Base-by-base conservation (phyloP, 1,284 basidiomycete species). In the Phellinidium pouzarii region DNA sequence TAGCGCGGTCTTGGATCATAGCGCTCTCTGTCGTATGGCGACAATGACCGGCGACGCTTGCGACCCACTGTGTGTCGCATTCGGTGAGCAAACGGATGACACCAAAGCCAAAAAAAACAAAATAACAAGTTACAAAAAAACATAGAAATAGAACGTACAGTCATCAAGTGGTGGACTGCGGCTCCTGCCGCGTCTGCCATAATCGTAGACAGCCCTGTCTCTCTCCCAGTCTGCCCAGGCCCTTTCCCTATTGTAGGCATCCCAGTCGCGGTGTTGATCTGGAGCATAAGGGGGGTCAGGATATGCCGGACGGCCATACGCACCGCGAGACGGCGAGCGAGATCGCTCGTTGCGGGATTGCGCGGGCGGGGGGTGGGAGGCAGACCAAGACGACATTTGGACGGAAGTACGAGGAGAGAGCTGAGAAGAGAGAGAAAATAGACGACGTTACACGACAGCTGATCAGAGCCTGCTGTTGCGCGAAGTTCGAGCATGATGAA, bases 31-130 rank as follows among this genome's bases (percentile, higher is more conserved):
- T 90, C 87, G 59, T 82, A 86, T n/a, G 91, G 91, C n/a, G 91
- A 93, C 57, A 79, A 68, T 17, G 91, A 93, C 53, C 91, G 78
- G 57, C 88, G 83, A 52, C 91, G 82, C 68, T 94, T 94, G 54
- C 91, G 79, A 58, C 74, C 78, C 66, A 67, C 74, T 80, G 60
- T 36, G 60, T 47, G 48, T 7, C 29, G 47, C 4, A 8, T 45
- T 20, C 7, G 19, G 52, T 58, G 45, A n/a, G 49, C 29, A 44
- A 23, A 20, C 31, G 9, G 45, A 47, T 14, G 34, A n/a, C 34
- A 25, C 25, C 14, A 46, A 41, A n/a, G 19, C 4, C n/a, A n/a
- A n/a, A n/a, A n/a, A n/a, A n/a, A n/a, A n/a, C n/a, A n/a, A n/a
- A n/a, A n/a, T n/a, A n/a, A n/a, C n/a, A n/a, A n/a, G n/a, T n/a